Evolutionary conservation across 345 rosid genomes (phyloP).

Genomic region (Acer campestre): DNA sequence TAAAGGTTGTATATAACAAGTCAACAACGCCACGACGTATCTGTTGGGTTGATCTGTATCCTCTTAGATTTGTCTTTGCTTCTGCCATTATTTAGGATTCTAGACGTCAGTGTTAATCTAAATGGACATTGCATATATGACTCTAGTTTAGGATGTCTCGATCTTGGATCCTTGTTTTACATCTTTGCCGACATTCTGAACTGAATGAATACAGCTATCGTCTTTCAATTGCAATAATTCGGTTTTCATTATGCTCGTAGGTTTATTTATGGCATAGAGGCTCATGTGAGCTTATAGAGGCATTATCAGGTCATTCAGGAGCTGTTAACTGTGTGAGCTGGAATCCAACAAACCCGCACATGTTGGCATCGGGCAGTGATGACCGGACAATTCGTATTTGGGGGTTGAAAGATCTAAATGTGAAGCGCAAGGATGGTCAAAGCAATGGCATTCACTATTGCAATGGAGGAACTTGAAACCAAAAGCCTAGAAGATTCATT

Average conservation of each 20-base stretch:
- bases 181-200: background rate
- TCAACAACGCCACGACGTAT: too few species aligned
- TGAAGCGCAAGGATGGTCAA: slow-evolving; percentile 30
- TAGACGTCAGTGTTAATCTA: background rate
- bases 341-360: slow-evolving; percentile 67
- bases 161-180: slow-evolving; percentile 5
- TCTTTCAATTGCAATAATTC: background rate
- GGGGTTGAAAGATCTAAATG: slow-evolving; percentile 45
- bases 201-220: background rate
- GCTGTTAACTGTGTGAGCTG: slow-evolving; percentile 77
- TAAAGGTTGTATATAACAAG: background rate
- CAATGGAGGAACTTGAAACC: slow-evolving; percentile 40
- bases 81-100: background rate
- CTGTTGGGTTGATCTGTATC: slow-evolving; percentile 10
- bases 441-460: slow-evolving; percentile 49
- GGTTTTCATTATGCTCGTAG: slow-evolving; percentile 29
- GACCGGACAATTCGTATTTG: slow-evolving; percentile 67
- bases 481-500: slow-evolving; percentile 5
- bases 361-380: slow-evolving; percentile 78
- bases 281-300: slow-evolving; percentile 47
- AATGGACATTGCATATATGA: too few species aligned
- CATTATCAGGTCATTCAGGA: slow-evolving; percentile 68
- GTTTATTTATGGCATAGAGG: slow-evolving; percentile 69
- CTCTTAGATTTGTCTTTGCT: slow-evolving; percentile 1
- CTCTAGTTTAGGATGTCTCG: background rate